A percentile compares a stretch with the other conserved stretches of the same genome.
phyloP scores from a whole-genome alignment of 108 stramenopile species.

The Cyclostephanos tholiformis region DNA sequence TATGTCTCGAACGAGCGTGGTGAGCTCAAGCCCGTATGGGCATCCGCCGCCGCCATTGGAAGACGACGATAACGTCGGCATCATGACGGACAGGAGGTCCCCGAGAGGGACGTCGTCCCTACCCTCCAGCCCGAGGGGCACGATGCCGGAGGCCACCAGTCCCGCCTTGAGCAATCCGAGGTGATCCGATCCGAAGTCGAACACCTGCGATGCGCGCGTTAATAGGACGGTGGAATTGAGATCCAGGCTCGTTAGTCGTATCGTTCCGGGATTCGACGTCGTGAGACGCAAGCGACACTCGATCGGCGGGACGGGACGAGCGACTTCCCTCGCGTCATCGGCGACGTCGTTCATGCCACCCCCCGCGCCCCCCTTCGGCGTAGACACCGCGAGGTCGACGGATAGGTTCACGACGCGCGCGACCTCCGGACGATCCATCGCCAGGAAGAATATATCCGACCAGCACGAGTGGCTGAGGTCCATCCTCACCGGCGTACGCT shows the following conservation, averaged over 20 bases:
- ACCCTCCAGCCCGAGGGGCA: constrained; percentile 55
- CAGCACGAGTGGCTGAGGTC: constrained; percentile 64
- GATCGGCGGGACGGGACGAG: constrained; percentile 58
- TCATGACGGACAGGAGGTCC: constrained; percentile 46
- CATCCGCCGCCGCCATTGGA: constrained; percentile 3
- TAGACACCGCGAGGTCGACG: constrained; percentile 55
- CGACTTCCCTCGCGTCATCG: not conserved
- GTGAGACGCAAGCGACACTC: constrained; percentile 55
- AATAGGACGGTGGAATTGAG: constrained; percentile 46
- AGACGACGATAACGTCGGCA: constrained; percentile 3
- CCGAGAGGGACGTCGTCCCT: constrained; percentile 30
- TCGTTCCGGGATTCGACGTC: constrained; percentile 40
- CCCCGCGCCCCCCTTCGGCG: not conserved
- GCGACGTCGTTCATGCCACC: not conserved
- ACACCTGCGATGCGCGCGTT: constrained; percentile 63
- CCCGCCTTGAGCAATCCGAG: constrained; percentile 63
- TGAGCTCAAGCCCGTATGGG: constrained; percentile 50
- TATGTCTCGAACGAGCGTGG: constrained; percentile 61
- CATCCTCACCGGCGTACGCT: constrained; percentile 70
- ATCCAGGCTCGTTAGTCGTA: constrained; percentile 55
- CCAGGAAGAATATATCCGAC: constrained; percentile 73
- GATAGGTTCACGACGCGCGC: constrained; percentile 66
- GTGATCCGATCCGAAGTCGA: constrained; percentile 61
- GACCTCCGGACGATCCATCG: constrained; percentile 70
- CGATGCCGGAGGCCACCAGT: constrained; percentile 62